Percentiles rank a stretch among this genome's conserved stretches.
These are phyloP conservation scores for Penicillium malachiteum DNA, from an alignment of 495 filamentous ascomycete species.

Conservation along the genomic window DNA sequence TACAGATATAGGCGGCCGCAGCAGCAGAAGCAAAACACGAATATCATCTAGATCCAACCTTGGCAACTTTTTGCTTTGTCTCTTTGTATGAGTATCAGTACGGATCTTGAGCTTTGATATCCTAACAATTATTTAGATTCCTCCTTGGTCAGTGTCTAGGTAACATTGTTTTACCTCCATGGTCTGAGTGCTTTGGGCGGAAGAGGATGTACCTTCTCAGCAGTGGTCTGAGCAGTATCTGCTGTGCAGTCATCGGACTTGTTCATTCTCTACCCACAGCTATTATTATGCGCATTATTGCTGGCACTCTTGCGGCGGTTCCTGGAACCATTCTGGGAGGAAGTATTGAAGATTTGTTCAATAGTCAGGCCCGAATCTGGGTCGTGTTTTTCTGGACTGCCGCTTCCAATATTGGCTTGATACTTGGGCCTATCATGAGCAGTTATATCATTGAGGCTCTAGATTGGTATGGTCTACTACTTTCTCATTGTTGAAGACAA, in stretches of 20 bases:
- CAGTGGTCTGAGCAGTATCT: constrained; percentile 39
- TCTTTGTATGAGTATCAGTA: constrained; percentile 26
- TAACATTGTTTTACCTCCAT: constrained; percentile 51
- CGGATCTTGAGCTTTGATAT: neutral
- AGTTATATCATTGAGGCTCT: constrained; percentile 37
- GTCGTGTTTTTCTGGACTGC: constrained; percentile 48
- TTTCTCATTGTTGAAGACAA: constrained; percentile 38
- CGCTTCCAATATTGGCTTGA: constrained; percentile 43
- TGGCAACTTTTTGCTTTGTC: constrained; percentile 41
- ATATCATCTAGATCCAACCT: constrained; percentile 26
- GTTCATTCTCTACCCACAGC: constrained; percentile 36
- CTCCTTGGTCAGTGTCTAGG: constrained; percentile 51
- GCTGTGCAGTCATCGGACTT: constrained; percentile 42
- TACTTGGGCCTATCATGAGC: constrained; percentile 46
- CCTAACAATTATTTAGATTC: constrained; percentile 30
- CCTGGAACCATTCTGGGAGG: constrained; percentile 51
- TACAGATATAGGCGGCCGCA: constrained; percentile 30
- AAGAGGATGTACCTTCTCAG: constrained; percentile 50
- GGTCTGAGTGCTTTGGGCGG: constrained; percentile 53
- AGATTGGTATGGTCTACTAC: constrained; percentile 32
- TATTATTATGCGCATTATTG: constrained; percentile 43
- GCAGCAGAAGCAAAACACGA: constrained; percentile 34
- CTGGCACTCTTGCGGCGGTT: constrained; percentile 49
- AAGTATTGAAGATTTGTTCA: constrained; percentile 53
- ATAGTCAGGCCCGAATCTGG: constrained; percentile 47